Conservation (phyloP, 768 basidiomycete genomes). For the Gelatoporia subvermispora region DNA sequence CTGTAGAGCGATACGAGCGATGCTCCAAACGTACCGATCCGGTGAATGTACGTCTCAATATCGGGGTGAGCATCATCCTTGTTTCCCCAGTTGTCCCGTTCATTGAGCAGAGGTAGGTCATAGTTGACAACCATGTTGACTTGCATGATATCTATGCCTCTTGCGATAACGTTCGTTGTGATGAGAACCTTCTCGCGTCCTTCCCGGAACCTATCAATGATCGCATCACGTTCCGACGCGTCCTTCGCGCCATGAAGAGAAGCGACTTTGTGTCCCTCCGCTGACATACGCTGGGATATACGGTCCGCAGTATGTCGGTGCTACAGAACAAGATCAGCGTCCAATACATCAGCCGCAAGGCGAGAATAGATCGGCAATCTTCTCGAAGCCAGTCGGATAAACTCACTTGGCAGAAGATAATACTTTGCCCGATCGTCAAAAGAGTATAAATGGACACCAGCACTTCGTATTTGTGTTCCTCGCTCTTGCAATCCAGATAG, state of each 20-base stretch:
- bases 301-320: slow-evolving; percentile 89
- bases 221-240: slow-evolving; percentile 79
- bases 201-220: slow-evolving; percentile 94
- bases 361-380: background rate
- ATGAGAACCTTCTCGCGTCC: slow-evolving; percentile 96
- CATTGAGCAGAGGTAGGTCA: slow-evolving; percentile 84
- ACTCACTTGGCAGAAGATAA: slow-evolving; percentile 92
- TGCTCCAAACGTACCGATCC: slow-evolving; percentile 66
- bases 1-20: background rate
- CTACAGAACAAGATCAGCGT: slow-evolving; percentile 31
- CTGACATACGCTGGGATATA: slow-evolving; percentile 85
- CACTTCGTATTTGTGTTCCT: slow-evolving; percentile 93
- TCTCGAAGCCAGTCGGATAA: background rate
- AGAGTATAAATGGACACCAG: slow-evolving; percentile 85
- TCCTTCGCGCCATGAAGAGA: slow-evolving; percentile 95
- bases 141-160: slow-evolving; percentile 97
- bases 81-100: slow-evolving; percentile 44
- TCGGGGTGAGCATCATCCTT: slow-evolving; percentile 64
- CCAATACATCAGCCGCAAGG: background rate
- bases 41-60: slow-evolving; percentile 95
- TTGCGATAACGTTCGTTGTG: slow-evolving; percentile 97
- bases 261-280: slow-evolving; percentile 93
- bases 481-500: slow-evolving; percentile 93
- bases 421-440: slow-evolving; percentile 94
- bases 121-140: slow-evolving; percentile 99